phyloP scores from a whole-genome alignment of 805 yeast species.

The Candida hungchunana region DNA sequence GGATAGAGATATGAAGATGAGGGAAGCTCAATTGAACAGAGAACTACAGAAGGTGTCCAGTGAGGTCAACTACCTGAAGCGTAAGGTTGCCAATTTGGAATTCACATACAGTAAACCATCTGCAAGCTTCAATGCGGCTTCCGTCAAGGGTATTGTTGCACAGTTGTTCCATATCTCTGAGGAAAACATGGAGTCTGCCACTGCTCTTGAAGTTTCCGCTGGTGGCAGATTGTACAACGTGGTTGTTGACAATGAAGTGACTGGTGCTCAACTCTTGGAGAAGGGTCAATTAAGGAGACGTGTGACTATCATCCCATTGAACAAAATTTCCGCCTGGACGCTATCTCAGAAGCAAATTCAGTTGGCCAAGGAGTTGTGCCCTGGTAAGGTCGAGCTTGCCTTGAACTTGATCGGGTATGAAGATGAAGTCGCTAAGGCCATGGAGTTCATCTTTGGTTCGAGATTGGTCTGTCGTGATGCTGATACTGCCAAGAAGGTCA shows the following conservation, averaged over 20 bases:
- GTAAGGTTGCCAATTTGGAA: slow-evolving; percentile 69
- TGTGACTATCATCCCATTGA: slow-evolving; percentile 88
- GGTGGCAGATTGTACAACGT: slow-evolving; percentile 89
- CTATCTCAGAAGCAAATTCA: slow-evolving; percentile 48
- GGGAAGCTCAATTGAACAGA: slow-evolving; percentile 41
- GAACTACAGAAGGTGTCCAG: slow-evolving; percentile 40
- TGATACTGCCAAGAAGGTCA: slow-evolving; percentile 81
- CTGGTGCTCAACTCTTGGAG: slow-evolving; percentile 80
- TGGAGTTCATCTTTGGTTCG: slow-evolving; percentile 88
- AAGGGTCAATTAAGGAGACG: slow-evolving; percentile 73
- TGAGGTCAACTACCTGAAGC: slow-evolving; percentile 50
- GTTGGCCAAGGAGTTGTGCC: slow-evolving; percentile 72
- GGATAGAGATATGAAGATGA: slow-evolving; percentile 39
- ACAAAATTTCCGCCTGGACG: slow-evolving; percentile 66
- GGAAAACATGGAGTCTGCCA: slow-evolving; percentile 53
- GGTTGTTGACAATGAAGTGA: slow-evolving; percentile 81
- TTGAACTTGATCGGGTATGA: slow-evolving; percentile 74
- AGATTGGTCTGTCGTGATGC: slow-evolving; percentile 88
- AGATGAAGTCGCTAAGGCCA: slow-evolving; percentile 65
- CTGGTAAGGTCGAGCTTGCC: slow-evolving; percentile 87
- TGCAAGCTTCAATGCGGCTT: slow-evolving; percentile 50
- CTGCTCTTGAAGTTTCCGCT: slow-evolving; percentile 90
- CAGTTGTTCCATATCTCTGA: slow-evolving; percentile 68
- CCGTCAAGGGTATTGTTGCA: slow-evolving; percentile 88
- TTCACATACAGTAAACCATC: slow-evolving; percentile 67